Conservation (phyloP, 2,329 filamentous ascomycete genomes). For the Talaromyces sp. region DNA sequence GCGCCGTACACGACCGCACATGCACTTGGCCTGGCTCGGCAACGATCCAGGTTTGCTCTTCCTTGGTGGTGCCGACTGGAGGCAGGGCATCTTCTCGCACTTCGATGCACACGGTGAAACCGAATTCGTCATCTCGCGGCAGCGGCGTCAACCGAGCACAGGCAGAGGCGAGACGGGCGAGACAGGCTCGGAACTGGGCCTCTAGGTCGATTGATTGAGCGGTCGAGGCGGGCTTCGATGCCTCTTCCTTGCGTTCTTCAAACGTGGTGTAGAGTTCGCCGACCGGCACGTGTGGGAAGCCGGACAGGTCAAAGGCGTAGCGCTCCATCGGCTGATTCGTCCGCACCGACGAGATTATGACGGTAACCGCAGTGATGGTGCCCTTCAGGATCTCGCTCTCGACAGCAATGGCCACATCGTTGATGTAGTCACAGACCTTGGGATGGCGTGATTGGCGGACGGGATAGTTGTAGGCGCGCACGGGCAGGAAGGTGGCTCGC, state of each 20-base stretch:
- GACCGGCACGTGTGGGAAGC: conserved; percentile 47
- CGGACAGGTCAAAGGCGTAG: conserved; percentile 56
- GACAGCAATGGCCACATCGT: conserved; percentile 70
- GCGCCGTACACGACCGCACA: conserved; percentile 33
- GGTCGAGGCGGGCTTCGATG: conserved; percentile 26
- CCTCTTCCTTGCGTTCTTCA: conserved; percentile 34
- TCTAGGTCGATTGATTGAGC: conserved; percentile 38
- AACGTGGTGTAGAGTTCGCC: conserved; percentile 49
- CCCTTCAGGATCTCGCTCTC: conserved; percentile 62
- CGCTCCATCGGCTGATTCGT: conserved; percentile 52
- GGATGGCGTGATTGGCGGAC: conserved; percentile 84
- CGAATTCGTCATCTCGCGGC: conserved; percentile 43
- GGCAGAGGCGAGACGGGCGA: conserved; percentile 39
- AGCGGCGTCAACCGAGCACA: conserved; percentile 39
- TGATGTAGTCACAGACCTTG: conserved; percentile 78
- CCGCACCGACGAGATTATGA: conserved; percentile 51
- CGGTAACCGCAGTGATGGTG: conserved; percentile 49
- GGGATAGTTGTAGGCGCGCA: conserved; percentile 75
- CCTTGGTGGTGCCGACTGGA: conserved; percentile 41
- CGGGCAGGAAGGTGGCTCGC: conserved; percentile 66
- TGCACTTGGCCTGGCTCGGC: conserved; percentile 46
- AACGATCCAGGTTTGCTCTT: conserved; percentile 57
- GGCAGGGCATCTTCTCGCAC: conserved; percentile 42
- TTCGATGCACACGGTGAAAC: conserved; percentile 46
- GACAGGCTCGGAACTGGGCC: conserved; percentile 44